Conservation (phyloP, 2,329 filamentous ascomycete species). For the Periconia macrospinosa region DNA sequence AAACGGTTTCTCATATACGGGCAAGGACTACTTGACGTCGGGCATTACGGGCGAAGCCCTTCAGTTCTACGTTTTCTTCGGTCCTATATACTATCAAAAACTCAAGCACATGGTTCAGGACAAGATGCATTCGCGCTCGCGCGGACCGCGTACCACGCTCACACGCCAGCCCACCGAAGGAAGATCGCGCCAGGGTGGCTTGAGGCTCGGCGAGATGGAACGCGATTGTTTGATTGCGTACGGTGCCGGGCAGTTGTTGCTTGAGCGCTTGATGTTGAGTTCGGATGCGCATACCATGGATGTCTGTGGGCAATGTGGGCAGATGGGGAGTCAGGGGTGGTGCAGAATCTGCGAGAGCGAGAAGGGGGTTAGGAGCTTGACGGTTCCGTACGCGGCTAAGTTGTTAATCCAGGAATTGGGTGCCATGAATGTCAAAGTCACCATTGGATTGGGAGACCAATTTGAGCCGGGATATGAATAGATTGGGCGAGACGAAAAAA, state of each 20-base stretch:
- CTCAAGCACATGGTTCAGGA: constrained; percentile 99
- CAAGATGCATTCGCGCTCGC: constrained; percentile 96
- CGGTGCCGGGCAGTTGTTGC: constrained; percentile 85
- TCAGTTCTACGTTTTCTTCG: constrained; percentile 96
- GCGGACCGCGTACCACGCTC: constrained; percentile 86
- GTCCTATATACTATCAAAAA: constrained; percentile 98
- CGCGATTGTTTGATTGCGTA: constrained; percentile 98
- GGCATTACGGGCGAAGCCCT: constrained; percentile 93
- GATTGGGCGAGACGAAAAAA: neutral
- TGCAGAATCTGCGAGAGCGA: constrained; percentile 91
- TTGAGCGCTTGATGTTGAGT: constrained; percentile 92
- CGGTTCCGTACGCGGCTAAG: constrained; percentile 96
- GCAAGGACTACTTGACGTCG: constrained; percentile 94
- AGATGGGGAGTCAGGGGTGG: constrained; percentile 95
- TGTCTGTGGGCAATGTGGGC: constrained; percentile 88
- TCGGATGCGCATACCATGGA: constrained; percentile 90
- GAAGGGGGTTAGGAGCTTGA: constrained; percentile 84
- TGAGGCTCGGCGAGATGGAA: constrained; percentile 97
- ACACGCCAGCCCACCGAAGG: constrained; percentile 97
- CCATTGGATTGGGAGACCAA: constrained; percentile 88
- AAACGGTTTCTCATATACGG: constrained; percentile 92
- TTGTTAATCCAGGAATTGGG: constrained; percentile 92
- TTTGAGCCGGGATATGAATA: constrained; percentile 53
- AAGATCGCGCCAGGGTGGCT: constrained; percentile 85
- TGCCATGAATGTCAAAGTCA: constrained; percentile 98